Evolutionary conservation across 2,329 filamentous ascomycete genomes (phyloP).

Genomic region (Pseudogymnoascus sp.): DNA sequence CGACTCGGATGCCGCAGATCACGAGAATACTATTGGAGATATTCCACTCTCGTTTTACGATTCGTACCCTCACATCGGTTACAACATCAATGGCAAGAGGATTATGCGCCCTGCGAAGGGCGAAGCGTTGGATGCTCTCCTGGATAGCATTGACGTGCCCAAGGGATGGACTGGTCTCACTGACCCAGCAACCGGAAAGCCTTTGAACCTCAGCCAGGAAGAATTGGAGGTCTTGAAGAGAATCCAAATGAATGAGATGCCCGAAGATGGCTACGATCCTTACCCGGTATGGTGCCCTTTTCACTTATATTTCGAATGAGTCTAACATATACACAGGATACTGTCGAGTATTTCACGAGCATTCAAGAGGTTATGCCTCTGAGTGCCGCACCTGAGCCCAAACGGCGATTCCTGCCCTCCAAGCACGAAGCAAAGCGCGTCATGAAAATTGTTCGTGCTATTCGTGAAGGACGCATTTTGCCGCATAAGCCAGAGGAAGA

Average conservation of each 20-base stretch:
- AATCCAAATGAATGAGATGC: constrained; percentile 81
- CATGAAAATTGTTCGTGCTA: constrained; percentile 95
- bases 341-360: constrained; percentile 89
- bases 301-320: not conserved
- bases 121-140: constrained; percentile 82
- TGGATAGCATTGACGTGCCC: constrained; percentile 94
- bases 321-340: constrained; percentile 48
- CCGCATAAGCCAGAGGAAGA: constrained; percentile 76
- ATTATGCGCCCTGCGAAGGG: constrained; percentile 94
- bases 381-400: constrained; percentile 90
- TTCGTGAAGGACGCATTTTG: constrained; percentile 86
- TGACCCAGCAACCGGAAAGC: constrained; percentile 89
- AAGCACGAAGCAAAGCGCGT: constrained; percentile 95
- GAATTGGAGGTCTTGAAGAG: constrained; percentile 84
- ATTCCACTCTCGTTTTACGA: constrained; percentile 96
- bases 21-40: constrained; percentile 86
- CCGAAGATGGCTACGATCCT: constrained; percentile 83
- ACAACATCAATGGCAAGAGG: constrained; percentile 97
- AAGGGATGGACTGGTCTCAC: constrained; percentile 97
- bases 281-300: constrained; percentile 59
- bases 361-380: constrained; percentile 90
- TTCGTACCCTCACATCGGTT: constrained; percentile 94
- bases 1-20: constrained; percentile 74
- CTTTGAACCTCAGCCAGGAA: constrained; percentile 76
- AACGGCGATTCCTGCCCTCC: constrained; percentile 89